Base-by-base conservation (phyloP, 1,284 basidiomycete species). In the Agaricales sp. region DNA sequence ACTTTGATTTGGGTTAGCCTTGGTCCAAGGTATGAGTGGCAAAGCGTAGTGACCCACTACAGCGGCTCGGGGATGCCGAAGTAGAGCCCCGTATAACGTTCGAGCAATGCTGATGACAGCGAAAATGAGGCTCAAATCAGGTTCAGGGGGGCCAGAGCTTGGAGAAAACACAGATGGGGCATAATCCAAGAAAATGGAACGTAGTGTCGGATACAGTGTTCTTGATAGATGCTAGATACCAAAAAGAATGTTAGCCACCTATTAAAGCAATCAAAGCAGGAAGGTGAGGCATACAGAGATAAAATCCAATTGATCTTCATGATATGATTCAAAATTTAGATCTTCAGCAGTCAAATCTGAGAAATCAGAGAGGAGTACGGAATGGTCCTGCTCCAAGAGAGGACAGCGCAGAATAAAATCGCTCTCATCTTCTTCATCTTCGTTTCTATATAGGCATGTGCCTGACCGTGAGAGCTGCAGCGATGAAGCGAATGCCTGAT, bases 111-210 rank as follows among this genome's bases (percentile, higher is more conserved):
- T 72, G 24, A 74, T 70, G 3, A 85, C 74, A 0, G 78, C 74
- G 4, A 74, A 54, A 16, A 93, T 73, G 44, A 87, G 73, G 45
- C 78, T 74, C 11, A 85, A 61, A 51, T 91, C 80, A 1, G 70
- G 71, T 51, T 82, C 80, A 6, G 77, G 64, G 2, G 77, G 73
- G 22, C 61, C 68, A 19, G 65, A 65, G 52, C 73, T 73, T 0
- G 82, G 83, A 4, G 80, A 75, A 63, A 94, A 92, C 2, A 87
- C 87, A 6, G 76, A 61, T 1, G 93, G 88, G 1, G 90, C 89
- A 53, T 79, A 78, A 62, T 96, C 92, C 19, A 96, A 74, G 62
- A 92, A 90, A 0, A 86, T 84, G 3, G 89, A 81, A 1, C 89
- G 69, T 3, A 96, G 67, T 2, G 82, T 83, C 0, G 88, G 73